Base-by-base conservation (phyloP, 2,329 filamentous ascomycete species). In the Pseudohalonectria lignicola region DNA sequence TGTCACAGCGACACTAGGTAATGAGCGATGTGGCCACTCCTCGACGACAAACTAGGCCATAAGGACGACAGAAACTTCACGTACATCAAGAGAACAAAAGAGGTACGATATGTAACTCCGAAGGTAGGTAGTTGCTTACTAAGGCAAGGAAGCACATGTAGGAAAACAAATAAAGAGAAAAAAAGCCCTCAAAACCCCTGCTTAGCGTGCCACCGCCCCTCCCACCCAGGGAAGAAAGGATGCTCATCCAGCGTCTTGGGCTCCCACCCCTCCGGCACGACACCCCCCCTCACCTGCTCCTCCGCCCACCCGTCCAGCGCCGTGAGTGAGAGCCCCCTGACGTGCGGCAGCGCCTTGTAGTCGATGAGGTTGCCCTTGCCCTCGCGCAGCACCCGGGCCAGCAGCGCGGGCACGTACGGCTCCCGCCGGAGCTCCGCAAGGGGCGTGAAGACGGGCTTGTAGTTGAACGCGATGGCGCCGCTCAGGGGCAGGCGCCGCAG, bases 361-460 rank as follows among this genome's bases (percentile, higher is more conserved):
- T 79, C 15, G 9, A 45, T 23, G 5, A 37, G 34, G 12, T 49
- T 45, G 34, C 37, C 40, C 37, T 52, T 53, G 2, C 80, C 83
- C 21, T 85, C 76, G 16, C 64, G 71, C n/a, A 90, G 49, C 1
- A 92, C 62, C 57, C 81, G 83, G 2, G 76, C 56, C 2, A 86
- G 38, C 5, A 93, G 53, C 0, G 71, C 73, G 0, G 86, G 86
- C 0, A 94, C 62, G 34, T 76, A 82, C 0, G 82, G 74, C 54
- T 94, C 86, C 40, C 82, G 67, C 3, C 73, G 63, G 41, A 93
- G 77, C 45, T 82, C 76, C 1, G 67, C 54, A 0, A 94, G 55
- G 0, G 82, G 82, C 0, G 85, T 92, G 57, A 93, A 93, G 0
- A 92, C 57, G 0, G 82, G 85, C 53, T 90, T 93, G 71, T 90